phyloP scores from a whole-genome alignment of 345 rosid genomes.

The Salix udensis region DNA sequence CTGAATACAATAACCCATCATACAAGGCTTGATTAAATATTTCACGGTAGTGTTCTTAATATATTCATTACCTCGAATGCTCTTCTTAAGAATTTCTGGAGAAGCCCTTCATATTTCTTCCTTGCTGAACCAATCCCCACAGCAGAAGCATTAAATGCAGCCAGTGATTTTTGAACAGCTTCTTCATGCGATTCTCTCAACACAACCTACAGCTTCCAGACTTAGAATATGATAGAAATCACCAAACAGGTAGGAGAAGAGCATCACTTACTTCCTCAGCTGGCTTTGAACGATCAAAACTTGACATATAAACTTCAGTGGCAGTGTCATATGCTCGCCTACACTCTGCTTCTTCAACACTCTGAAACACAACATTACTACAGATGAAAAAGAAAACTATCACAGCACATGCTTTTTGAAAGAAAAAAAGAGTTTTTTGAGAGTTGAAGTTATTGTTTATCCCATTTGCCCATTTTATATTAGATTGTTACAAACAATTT shows the following conservation, averaged over 20 bases:
- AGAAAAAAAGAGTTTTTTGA: not conserved
- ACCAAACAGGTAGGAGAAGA: slow-evolving; percentile 11
- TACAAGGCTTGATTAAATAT: not conserved
- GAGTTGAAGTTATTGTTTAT: not conserved
- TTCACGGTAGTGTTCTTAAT: not conserved
- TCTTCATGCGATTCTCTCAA: slow-evolving; percentile 89
- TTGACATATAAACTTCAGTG: slow-evolving; percentile 57
- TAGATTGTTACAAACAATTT: not conserved
- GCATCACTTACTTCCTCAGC: slow-evolving; percentile 73
- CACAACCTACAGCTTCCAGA: slow-evolving; percentile 47
- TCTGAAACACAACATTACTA: slow-evolving; percentile 39
- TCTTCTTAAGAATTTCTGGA: slow-evolving; percentile 75
- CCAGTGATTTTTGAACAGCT: slow-evolving; percentile 69
- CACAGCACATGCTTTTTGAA: not conserved
- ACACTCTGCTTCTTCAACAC: slow-evolving; percentile 98
- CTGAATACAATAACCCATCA: not conserved
- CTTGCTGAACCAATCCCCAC: slow-evolving; percentile 77
- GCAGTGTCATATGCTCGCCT: slow-evolving; percentile 87
- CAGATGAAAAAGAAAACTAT: not conserved
- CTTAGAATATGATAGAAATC: slow-evolving; percentile 27
- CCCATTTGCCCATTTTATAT: not conserved
- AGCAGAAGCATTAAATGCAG: slow-evolving; percentile 64
- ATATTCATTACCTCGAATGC: slow-evolving; percentile 65
- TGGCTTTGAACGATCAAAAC: slow-evolving; percentile 67
- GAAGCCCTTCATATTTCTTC: slow-evolving; percentile 81